These are phyloP conservation scores for Moricandia moricandioides DNA, from an alignment of 345 rosid species.

Conservation along the genomic window DNA sequence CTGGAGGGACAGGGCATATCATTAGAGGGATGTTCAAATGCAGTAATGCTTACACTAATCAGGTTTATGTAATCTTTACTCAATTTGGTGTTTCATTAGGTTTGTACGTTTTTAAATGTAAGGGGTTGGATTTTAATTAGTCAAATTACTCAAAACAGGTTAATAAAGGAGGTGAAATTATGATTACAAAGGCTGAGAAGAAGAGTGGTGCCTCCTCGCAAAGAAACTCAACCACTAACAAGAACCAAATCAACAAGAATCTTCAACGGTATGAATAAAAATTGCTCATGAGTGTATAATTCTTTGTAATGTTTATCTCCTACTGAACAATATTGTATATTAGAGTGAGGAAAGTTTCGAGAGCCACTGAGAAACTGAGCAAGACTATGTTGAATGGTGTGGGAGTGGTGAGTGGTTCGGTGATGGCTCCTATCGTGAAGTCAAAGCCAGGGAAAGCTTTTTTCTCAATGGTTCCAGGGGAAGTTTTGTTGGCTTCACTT, in stretches of 20 bases:
- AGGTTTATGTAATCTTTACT: conserved; percentile 42
- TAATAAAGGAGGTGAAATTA: conserved; percentile 74
- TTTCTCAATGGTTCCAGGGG: conserved; percentile 77
- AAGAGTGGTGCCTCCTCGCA: conserved; percentile 35
- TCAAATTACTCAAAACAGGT: conserved; percentile 39
- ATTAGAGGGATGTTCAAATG: conserved; percentile 79
- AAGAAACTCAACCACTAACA: conserved; percentile 39
- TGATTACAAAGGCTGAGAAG: conserved; percentile 48
- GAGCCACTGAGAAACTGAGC: conserved; percentile 80
- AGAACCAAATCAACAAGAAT: conserved; percentile 61
- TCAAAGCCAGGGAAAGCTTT: conserved; percentile 78
- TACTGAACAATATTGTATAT: background rate
- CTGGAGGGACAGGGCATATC: conserved; percentile 95
- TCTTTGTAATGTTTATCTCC: background rate
- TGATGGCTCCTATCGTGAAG: conserved; percentile 69
- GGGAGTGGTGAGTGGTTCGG: conserved; percentile 58
- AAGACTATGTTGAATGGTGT: conserved; percentile 67
- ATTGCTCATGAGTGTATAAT: background rate
- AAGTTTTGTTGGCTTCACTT: conserved; percentile 81
- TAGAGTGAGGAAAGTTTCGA: conserved; percentile 68
- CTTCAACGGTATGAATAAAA: conserved; percentile 59
- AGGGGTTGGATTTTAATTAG: background rate
- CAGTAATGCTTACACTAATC: conserved; percentile 76
- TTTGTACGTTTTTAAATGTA: background rate
- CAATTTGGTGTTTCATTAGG: background rate